These are phyloP conservation scores for Allantophomopsis cytisporea DNA, from an alignment of 2,329 filamentous ascomycete species.

Conservation along the genomic window DNA sequence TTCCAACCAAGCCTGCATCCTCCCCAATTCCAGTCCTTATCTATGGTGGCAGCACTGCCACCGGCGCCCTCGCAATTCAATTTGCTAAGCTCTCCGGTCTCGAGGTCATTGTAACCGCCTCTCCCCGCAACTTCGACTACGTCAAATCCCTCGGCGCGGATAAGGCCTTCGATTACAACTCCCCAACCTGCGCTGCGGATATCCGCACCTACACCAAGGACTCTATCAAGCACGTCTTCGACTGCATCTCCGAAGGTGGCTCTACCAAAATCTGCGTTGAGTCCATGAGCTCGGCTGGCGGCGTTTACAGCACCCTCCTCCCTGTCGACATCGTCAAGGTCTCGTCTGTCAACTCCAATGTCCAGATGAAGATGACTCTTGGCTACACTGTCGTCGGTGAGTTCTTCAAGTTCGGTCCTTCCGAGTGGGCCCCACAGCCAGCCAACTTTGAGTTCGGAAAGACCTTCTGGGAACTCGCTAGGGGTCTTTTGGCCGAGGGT, in stretches of 20 bases:
- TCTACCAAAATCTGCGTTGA: constrained; percentile 24
- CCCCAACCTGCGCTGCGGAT: constrained; percentile 23
- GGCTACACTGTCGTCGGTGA: constrained; percentile 27
- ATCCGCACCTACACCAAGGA: constrained; percentile 28
- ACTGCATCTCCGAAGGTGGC: constrained; percentile 27
- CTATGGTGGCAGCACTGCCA: constrained; percentile 35
- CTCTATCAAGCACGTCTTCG: constrained; percentile 26
- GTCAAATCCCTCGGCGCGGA: constrained; percentile 28
- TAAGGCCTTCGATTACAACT: constrained; percentile 30
- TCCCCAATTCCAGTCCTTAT: constrained; percentile 27
- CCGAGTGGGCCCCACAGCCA: constrained; percentile 7
- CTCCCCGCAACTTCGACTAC: constrained; percentile 28
- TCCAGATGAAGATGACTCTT: constrained; percentile 17
- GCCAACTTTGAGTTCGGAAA: constrained; percentile 22
- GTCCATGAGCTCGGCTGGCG: constrained; percentile 22
- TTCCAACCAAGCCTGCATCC: constrained; percentile 27
- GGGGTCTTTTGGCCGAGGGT: constrained; percentile 20
- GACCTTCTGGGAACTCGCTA: constrained; percentile 22
- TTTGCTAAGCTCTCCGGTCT: constrained; percentile 25
- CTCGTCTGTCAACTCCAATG: constrained; percentile 7
- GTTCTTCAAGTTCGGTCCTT: constrained; percentile 12
- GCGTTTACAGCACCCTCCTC: constrained; percentile 27
- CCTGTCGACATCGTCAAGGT: constrained; percentile 11
- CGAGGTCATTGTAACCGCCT: constrained; percentile 25
- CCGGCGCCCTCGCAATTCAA: constrained; percentile 33